phyloP scores from a whole-genome alignment of 2,329 filamentous ascomycete species.

The Xylaria sp. region DNA sequence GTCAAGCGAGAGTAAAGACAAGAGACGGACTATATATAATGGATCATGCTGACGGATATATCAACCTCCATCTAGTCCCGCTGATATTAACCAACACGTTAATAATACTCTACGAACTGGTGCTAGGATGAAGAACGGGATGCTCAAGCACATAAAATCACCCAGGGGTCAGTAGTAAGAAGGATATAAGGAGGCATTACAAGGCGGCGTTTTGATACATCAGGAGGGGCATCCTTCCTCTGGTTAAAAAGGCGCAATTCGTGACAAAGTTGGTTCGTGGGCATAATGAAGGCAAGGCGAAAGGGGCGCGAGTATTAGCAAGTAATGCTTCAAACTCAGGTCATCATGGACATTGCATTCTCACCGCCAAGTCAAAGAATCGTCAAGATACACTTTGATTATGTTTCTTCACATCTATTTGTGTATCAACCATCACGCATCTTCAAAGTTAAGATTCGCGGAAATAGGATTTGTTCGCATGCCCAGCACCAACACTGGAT shows the following conservation, averaged over 20 bases:
- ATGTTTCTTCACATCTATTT: background rate
- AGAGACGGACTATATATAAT: background rate
- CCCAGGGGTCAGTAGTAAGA: background rate
- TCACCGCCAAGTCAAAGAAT: background rate
- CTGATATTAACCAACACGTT: constrained; percentile 84
- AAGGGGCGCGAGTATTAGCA: background rate
- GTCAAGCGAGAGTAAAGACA: background rate
- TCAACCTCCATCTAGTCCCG: constrained; percentile 68
- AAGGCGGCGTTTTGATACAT: constrained; percentile 7
- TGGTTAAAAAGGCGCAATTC: background rate
- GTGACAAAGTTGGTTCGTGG: background rate
- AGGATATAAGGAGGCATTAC: background rate
- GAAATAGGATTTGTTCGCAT: background rate
- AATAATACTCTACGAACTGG: constrained; percentile 84
- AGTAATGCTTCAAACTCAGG: background rate
- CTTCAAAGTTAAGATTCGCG: background rate
- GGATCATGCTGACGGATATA: constrained; percentile 16
- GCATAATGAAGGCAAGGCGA: background rate
- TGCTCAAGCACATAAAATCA: background rate
- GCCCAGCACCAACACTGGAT: background rate
- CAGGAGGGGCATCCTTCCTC: background rate
- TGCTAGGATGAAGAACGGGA: constrained; percentile 67
- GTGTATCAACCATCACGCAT: background rate
- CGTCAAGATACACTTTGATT: background rate
- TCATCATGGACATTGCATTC: background rate